phyloP scores from a whole-genome alignment of 2,329 filamentous ascomycete genomes.

The Alternaria sp. region DNA sequence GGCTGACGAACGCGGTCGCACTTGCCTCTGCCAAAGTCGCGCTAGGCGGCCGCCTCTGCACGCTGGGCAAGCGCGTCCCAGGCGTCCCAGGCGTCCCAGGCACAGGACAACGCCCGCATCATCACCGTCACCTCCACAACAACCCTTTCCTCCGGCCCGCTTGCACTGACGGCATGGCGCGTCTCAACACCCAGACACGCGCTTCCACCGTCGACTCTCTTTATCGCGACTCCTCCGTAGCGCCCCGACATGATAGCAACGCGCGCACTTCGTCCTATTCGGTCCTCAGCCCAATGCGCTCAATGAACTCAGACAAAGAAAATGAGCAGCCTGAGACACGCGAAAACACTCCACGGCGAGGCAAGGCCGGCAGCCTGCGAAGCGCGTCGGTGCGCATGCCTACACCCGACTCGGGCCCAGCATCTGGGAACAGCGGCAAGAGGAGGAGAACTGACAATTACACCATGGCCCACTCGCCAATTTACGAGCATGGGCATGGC shows the following conservation, averaged over 20 bases:
- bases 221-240: constrained; percentile 50
- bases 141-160: neutral
- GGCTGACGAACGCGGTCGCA: constrained; percentile 30
- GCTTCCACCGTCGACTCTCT: constrained; percentile 47
- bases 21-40: constrained; percentile 28
- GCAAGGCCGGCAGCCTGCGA: constrained; percentile 58
- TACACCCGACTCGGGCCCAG: constrained; percentile 52
- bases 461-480: constrained; percentile 16
- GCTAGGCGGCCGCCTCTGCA: constrained; percentile 24
- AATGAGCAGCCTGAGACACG: constrained; percentile 49
- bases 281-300: constrained; percentile 44
- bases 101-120: constrained; percentile 6
- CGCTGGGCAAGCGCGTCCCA: constrained; percentile 25
- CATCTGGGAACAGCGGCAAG: constrained; percentile 49
- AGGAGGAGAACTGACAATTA: constrained; percentile 56
- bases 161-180: constrained; percentile 42
- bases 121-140: constrained; percentile 10
- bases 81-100: constrained; percentile 20
- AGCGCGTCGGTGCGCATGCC: constrained; percentile 43
- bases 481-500: constrained; percentile 24
- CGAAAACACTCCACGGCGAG: constrained; percentile 36
- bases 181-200: constrained; percentile 47
- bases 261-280: constrained; percentile 43
- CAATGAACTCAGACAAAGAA: constrained; percentile 56
- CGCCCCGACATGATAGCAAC: constrained; percentile 25